These are phyloP conservation scores for Rhizoctonia solani DNA, from an alignment of 1,284 basidiomycete species.

Conservation along the genomic window DNA sequence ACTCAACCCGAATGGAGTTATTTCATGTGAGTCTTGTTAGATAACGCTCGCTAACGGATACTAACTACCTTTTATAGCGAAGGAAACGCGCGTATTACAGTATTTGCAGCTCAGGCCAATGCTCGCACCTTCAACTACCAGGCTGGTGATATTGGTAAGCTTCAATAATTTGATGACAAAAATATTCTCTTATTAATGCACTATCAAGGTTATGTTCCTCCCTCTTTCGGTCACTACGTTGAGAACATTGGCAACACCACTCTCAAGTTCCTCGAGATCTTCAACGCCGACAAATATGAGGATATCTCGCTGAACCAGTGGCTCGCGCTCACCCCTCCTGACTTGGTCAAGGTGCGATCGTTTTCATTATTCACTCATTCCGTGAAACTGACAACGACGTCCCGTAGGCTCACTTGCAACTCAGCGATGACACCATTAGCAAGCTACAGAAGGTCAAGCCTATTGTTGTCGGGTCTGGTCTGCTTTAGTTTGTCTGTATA, in stretches of 20 bases:
- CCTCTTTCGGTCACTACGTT: constrained; percentile 11
- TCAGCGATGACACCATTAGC: neutral
- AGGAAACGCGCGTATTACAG: constrained; percentile 24
- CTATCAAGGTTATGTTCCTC: constrained; percentile 55
- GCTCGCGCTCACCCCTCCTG: constrained; percentile 6
- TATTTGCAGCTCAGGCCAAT: constrained; percentile 61
- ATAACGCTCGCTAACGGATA: neutral
- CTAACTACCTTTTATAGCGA: neutral
- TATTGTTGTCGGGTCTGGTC: neutral
- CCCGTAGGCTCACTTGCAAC: neutral
- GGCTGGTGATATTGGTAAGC: constrained; percentile 61
- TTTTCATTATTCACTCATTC: neutral
- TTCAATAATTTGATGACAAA: constrained; percentile 44
- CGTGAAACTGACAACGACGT: neutral
- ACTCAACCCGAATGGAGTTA: constrained; percentile 43
- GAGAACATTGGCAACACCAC: constrained; percentile 13
- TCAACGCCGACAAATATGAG: constrained; percentile 7
- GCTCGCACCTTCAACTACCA: constrained; percentile 71
- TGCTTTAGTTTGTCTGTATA: neutral
- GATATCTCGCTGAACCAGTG: constrained; percentile 12
- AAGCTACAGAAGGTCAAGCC: constrained; percentile 11
- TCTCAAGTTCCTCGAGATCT: constrained; percentile 2
- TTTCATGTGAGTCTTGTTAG: constrained; percentile 38
- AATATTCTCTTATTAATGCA: neutral
- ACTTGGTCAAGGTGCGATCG: constrained; percentile 3